Evolutionary conservation across 2,329 filamentous ascomycete species (phyloP), one percentile per base, ranked within the genome.

Genomic region (Emmonsiellopsis sp.): DNA sequence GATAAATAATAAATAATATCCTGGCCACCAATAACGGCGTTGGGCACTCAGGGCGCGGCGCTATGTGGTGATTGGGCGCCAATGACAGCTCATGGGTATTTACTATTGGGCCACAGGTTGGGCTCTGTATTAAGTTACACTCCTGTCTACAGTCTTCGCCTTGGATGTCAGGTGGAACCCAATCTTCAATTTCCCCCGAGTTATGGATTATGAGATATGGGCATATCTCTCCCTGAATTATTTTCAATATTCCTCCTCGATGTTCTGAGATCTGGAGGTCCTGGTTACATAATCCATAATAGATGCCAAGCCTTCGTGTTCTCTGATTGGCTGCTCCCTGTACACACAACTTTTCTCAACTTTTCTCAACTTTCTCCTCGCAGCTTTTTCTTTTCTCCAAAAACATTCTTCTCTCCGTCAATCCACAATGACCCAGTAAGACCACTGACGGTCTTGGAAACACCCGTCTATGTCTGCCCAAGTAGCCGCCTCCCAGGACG

Each of bases 401-500:
- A 26, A 26, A 26, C 20, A 26, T 26, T 5, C 20, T 5, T 26
- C 20, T 26, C 20, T 5, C 20, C 3, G 20, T 5, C 20, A 26
- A 5, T 34, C 30, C 20, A 16, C 38, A 32, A 42, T 41, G 30
- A 34, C n/a, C 26, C 31, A 34, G 37, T 26, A 49, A 40, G 20
- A 9, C 8, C 43, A 15, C 26, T 13, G 20, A 6, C 16, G 30
- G 8, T 34, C 7, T 13, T 15, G 9, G 26, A 31, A 16, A 34
- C 10, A 37, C 8, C 16, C 20, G 13, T 34, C 42, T 30, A 52
- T 52, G 50, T 52, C 42, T 37, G 41, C 41, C 8, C 40, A 16
- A 35, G n/a, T 8, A 0, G 15, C 41, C 11, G 7, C n/a, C n/a
- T 37, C 34, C 56, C 53, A 57, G 52, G 60, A 63, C 42, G 72